A percentile compares a stretch with the other conserved stretches of the same genome.
These are phyloP conservation scores for Elaeagnus macrophylla DNA, from an alignment of 306 rosid species.

Conservation along the genomic window DNA sequence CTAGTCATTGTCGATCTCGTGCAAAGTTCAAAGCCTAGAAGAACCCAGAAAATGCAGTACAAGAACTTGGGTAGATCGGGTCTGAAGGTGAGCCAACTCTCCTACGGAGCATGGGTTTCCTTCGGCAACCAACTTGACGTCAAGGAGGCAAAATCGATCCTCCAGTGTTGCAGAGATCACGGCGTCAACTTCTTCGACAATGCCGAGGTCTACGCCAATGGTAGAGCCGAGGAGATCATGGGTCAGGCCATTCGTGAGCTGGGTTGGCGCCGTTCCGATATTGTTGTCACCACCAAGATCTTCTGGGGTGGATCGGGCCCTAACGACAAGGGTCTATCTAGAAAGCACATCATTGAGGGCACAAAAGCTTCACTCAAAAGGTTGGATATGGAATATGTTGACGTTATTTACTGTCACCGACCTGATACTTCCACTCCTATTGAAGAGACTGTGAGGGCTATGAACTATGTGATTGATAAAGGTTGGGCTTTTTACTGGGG, in stretches of 20 bases:
- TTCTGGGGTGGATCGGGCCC: constrained; percentile 99
- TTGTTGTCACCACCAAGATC: constrained; percentile 92
- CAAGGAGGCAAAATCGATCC: constrained; percentile 80
- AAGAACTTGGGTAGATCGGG: constrained; percentile 82
- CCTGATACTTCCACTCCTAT: constrained; percentile 77
- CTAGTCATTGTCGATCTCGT: too few species aligned
- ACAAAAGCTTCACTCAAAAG: constrained; percentile 79
- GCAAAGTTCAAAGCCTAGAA: not conserved
- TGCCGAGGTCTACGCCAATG: constrained; percentile 96
- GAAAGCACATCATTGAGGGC: constrained; percentile 85
- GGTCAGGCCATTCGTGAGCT: constrained; percentile 87
- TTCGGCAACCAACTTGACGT: constrained; percentile 98
- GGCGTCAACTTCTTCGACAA: constrained; percentile 99
- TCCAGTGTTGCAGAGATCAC: constrained; percentile 82
- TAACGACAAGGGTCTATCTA: constrained; percentile 82
- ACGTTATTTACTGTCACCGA: constrained; percentile 70
- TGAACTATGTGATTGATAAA: constrained; percentile 70
- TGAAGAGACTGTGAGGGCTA: constrained; percentile 90
- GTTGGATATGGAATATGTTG: constrained; percentile 79
- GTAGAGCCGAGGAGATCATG: constrained; percentile 98
- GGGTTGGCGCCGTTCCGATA: constrained; percentile 91
- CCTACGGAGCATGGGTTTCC: constrained; percentile 92
- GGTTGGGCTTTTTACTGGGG: constrained; percentile 99
- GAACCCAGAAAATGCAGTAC: constrained; percentile 53
- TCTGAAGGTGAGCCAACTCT: constrained; percentile 80